Conservation (phyloP, 805 yeast species). For the Metschnikowia vanudenii region DNA sequence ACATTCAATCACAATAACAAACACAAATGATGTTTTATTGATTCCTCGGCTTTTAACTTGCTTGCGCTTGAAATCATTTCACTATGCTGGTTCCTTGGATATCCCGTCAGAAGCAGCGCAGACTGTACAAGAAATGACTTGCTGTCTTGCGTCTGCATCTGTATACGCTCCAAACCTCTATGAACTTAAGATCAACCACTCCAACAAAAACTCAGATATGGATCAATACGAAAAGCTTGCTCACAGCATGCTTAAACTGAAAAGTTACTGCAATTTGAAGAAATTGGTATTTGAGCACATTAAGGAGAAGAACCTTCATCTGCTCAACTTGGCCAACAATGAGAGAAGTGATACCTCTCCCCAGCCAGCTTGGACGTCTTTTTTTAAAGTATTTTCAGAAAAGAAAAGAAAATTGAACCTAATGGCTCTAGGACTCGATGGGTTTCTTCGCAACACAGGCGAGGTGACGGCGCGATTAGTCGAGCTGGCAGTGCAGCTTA, state of each 20-base stretch:
- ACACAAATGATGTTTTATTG: background rate
- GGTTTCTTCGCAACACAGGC: conserved; percentile 22
- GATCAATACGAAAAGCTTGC: conserved; percentile 8
- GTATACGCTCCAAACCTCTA: conserved; percentile 4
- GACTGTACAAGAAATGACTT: conserved; percentile 4
- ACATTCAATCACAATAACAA: conserved; percentile 7
- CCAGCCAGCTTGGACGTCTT: conserved; percentile 23
- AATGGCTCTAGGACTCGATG: conserved; percentile 22
- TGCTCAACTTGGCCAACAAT: conserved; percentile 20
- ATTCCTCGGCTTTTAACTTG: conserved; percentile 5
- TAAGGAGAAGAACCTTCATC: conserved; percentile 15
- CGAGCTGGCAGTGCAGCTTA: conserved; percentile 16
- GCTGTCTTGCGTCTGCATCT: background rate
- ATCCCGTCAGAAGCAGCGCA: conserved; percentile 1
- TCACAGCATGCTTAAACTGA: conserved; percentile 1
- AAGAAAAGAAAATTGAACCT: conserved; percentile 8
- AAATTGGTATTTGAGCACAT: conserved; percentile 20
- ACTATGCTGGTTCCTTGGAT: conserved; percentile 4
- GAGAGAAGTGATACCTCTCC: background rate
- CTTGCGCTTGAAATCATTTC: conserved; percentile 6
- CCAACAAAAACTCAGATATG: background rate
- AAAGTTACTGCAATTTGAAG: conserved; percentile 4
- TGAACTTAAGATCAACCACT: conserved; percentile 9
- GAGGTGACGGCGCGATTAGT: conserved; percentile 10
- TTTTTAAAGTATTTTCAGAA: conserved; percentile 16